phyloP scores from a whole-genome alignment of 345 rosid species.

The Crucihimalaya himalaica region DNA sequence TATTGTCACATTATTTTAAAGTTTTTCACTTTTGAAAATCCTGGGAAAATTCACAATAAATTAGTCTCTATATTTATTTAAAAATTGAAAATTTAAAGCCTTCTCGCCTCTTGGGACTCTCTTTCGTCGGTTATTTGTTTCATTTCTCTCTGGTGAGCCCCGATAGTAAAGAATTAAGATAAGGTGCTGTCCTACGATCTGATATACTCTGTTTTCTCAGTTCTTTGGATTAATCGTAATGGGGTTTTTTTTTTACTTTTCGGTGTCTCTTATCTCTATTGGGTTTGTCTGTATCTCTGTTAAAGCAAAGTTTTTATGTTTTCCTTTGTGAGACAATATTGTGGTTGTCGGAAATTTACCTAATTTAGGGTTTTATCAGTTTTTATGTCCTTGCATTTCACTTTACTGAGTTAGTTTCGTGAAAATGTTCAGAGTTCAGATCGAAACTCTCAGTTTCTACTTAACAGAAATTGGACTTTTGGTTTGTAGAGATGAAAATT shows the following conservation, averaged over 20 bases:
- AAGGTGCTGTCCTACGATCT: conserved; percentile 18
- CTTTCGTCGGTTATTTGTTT: conserved; percentile 32
- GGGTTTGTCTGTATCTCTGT: conserved; percentile 31
- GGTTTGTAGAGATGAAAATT: conserved; percentile 6
- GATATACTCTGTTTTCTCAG: conserved; percentile 11
- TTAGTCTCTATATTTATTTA: background rate
- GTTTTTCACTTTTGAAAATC: conserved; percentile 6
- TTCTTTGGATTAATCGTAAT: conserved; percentile 1
- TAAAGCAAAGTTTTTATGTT: background rate
- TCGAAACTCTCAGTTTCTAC: conserved; percentile 2
- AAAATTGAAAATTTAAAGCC: background rate
- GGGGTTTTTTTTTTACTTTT: too few relatives aligned
- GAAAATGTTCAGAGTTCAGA: conserved; percentile 11
- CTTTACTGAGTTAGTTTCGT: background rate
- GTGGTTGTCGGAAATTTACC: background rate
- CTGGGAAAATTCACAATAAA: conserved; percentile 23
- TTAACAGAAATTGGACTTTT: background rate
- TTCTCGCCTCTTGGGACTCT: conserved; percentile 17
- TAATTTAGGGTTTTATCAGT: conserved; percentile 9
- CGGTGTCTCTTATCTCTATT: conserved; percentile 31
- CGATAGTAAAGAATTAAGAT: background rate
- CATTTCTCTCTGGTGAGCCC: conserved; percentile 17
- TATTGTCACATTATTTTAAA: background rate
- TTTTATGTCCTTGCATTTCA: conserved; percentile 34
- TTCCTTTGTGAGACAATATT: background rate